phyloP scores from a whole-genome alignment of 768 basidiomycete species.

The Phlebiopsis flavidoalba region DNA sequence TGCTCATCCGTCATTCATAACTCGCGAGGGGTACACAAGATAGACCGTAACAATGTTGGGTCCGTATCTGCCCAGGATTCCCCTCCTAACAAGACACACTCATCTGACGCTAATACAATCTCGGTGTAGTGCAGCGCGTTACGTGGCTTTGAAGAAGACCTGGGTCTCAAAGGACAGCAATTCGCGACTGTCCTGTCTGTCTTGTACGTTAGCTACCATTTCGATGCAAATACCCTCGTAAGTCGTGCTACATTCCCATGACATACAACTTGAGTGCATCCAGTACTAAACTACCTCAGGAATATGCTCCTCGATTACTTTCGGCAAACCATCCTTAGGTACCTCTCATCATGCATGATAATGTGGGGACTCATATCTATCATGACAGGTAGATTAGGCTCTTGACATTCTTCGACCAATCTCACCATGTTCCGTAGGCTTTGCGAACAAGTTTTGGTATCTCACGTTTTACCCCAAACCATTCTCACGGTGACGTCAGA shows the following conservation, averaged over 20 bases:
- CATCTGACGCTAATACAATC: neutral
- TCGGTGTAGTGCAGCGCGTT: conserved; percentile 53
- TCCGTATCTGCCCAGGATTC: conserved; percentile 22
- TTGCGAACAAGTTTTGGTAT: conserved; percentile 19
- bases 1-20: no score
- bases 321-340: conserved; percentile 65
- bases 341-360: conserved; percentile 61
- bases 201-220: conserved; percentile 67
- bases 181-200: conserved; percentile 67
- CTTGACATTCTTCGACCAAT: neutral
- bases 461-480: neutral
- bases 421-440: conserved; percentile 15
- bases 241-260: conserved; percentile 20
- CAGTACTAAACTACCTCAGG: conserved; percentile 28
- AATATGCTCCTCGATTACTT: conserved; percentile 66
- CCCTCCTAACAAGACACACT: neutral
- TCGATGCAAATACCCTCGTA: conserved; percentile 78
- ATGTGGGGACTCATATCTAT: conserved; percentile 53
- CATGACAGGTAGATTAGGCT: conserved; percentile 35
- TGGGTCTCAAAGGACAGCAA: conserved; percentile 54
- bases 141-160: conserved; percentile 66
- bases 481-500: neutral
- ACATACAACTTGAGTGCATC: conserved; percentile 3
- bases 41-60: conserved; percentile 72
- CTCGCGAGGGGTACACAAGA: conserved; percentile 30